Conservation (phyloP, 1,284 basidiomycete species). For the Sanghuangporus weigelae region DNA sequence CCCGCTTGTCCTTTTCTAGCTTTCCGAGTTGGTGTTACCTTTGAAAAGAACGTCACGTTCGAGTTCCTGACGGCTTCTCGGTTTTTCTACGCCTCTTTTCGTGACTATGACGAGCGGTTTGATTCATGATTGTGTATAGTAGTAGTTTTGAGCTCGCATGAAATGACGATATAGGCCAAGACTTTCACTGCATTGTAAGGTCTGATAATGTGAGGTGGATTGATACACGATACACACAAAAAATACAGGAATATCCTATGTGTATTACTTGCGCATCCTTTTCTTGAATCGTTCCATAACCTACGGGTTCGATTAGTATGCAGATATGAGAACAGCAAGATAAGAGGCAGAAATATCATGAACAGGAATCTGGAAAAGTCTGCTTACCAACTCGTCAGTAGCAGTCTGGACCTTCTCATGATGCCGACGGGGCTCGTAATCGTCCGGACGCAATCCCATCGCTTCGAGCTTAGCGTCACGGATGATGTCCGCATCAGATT, state of each 20-base stretch:
- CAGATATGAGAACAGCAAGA: background rate
- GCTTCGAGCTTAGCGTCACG: constrained; percentile 81
- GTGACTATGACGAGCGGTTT: background rate
- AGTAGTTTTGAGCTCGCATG: background rate
- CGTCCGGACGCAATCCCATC: constrained; percentile 63
- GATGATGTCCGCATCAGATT: constrained; percentile 82
- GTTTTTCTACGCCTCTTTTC: background rate
- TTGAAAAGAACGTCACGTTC: background rate
- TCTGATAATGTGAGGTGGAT: background rate
- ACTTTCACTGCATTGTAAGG: too few relatives aligned
- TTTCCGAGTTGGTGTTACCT: background rate
- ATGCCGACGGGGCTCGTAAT: constrained; percentile 39
- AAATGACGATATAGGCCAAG: too few relatives aligned
- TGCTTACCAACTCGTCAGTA: constrained; percentile 80
- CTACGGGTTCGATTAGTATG: background rate
- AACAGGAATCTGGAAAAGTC: background rate
- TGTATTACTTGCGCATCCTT: constrained; percentile 63
- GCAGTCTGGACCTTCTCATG: constrained; percentile 71
- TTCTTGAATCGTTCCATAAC: constrained; percentile 62
- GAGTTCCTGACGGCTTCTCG: background rate
- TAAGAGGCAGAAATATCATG: background rate
- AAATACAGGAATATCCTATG: background rate
- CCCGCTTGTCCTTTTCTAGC: background rate
- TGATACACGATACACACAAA: background rate
- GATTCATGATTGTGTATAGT: background rate